Percentiles rank a stretch among this genome's conserved stretches.
These are phyloP conservation scores for Aspergillus alliaceus DNA, from an alignment of 2,329 filamentous ascomycete genomes.

Conservation along the genomic window DNA sequence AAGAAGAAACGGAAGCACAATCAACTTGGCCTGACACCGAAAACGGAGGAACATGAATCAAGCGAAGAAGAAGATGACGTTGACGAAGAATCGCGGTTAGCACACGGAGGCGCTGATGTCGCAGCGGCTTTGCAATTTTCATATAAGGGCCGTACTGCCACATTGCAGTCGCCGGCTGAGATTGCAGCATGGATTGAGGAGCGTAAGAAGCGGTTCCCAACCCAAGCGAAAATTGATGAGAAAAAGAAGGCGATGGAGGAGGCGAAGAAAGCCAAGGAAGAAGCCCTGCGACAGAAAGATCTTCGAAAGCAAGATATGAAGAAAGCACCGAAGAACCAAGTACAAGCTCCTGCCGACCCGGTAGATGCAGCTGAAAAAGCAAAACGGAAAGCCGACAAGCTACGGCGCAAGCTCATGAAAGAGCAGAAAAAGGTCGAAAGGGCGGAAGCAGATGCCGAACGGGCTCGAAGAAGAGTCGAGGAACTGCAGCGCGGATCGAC, in stretches of 20 bases:
- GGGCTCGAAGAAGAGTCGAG: conserved; percentile 36
- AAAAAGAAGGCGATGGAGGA: conserved; percentile 66
- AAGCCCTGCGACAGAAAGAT: conserved; percentile 41
- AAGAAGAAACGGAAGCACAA: conserved; percentile 48
- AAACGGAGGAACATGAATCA: conserved; percentile 46
- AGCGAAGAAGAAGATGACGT: conserved; percentile 48
- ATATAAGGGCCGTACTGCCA: conserved; percentile 56
- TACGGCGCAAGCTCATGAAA: conserved; percentile 57
- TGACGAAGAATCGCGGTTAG: conserved; percentile 47
- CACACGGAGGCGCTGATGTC: conserved; percentile 21
- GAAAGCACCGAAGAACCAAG: conserved; percentile 33
- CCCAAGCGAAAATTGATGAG: conserved; percentile 64
- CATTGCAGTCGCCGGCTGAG: conserved; percentile 61
- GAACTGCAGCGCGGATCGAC: conserved; percentile 27
- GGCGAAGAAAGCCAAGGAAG: conserved; percentile 51
- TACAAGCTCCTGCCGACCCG: conserved; percentile 23
- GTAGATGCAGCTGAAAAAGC: conserved; percentile 37
- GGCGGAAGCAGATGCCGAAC: conserved; percentile 45
- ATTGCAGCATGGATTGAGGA: conserved; percentile 79
- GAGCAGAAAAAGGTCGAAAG: conserved; percentile 57
- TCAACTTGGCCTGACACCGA: conserved; percentile 49
- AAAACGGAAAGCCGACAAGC: conserved; percentile 42
- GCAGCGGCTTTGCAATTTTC: conserved; percentile 49
- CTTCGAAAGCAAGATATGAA: conserved; percentile 37
- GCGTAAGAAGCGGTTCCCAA: conserved; percentile 77